phyloP scores from a whole-genome alignment of 805 yeast species.

The Monosporozyma siamensis region DNA sequence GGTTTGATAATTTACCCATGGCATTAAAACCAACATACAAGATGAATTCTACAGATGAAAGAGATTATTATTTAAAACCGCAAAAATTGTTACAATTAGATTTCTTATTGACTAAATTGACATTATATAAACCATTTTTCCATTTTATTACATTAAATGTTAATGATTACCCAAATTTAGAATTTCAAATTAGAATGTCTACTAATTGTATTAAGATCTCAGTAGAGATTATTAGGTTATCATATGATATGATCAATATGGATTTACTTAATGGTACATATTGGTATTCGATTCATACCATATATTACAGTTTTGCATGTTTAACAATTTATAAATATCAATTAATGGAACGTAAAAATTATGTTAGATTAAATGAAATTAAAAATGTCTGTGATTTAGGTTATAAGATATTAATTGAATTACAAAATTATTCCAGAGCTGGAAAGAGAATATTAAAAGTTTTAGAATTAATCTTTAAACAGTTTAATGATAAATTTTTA shows the following conservation, averaged over 20 bases:
- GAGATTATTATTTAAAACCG: slow-evolving; percentile 53
- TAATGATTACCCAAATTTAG: slow-evolving; percentile 38
- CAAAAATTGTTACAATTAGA: slow-evolving; percentile 65
- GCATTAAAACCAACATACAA: slow-evolving; percentile 58
- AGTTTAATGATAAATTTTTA: slow-evolving; percentile 46
- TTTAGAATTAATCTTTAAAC: slow-evolving; percentile 65
- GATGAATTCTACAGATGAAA: slow-evolving; percentile 30
- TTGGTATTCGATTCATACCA: slow-evolving; percentile 86
- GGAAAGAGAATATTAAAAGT: slow-evolving; percentile 71
- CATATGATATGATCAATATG: slow-evolving; percentile 69
- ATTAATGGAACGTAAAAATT: background rate
- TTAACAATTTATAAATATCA: slow-evolving; percentile 46
- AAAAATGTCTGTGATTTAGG: slow-evolving; percentile 65
- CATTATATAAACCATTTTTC: slow-evolving; percentile 79
- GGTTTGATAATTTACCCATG: slow-evolving; percentile 63
- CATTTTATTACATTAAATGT: slow-evolving; percentile 44
- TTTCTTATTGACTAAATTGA: slow-evolving; percentile 67
- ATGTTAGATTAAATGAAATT: slow-evolving; percentile 23
- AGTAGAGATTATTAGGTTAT: slow-evolving; percentile 67
- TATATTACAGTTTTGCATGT: slow-evolving; percentile 82
- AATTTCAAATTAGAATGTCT: slow-evolving; percentile 59
- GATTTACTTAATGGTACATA: slow-evolving; percentile 73
- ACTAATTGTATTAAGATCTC: slow-evolving; percentile 79
- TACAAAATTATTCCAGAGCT: slow-evolving; percentile 63
- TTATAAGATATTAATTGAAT: slow-evolving; percentile 49